Evolutionary conservation across 192 early-diverging fungal species (phyloP).

Genomic region (Pilaira anomala): DNA sequence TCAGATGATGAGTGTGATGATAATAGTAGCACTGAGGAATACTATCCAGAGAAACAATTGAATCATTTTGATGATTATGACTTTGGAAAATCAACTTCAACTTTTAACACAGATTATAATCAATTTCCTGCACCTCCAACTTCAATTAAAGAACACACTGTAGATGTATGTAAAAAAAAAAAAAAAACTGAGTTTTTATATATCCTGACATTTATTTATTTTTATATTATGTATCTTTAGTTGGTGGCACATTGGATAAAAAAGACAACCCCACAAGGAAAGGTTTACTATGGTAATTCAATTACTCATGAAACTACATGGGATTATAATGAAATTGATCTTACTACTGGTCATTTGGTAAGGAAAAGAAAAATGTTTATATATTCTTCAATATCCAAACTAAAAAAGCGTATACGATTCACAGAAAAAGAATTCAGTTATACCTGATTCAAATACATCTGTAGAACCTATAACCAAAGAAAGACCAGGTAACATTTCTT

Average conservation of each 20-base stretch:
- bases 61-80: too few species aligned
- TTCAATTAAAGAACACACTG: background rate
- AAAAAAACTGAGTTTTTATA: background rate
- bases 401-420: too few species aligned
- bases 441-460: background rate
- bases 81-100: too few species aligned
- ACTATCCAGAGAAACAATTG: background rate
- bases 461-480: background rate
- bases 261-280: slow-evolving; percentile 47
- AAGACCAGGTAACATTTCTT: too few species aligned
- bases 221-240: slow-evolving; percentile 4
- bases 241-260: slow-evolving; percentile 55
- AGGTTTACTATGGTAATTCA: slow-evolving; percentile 55
- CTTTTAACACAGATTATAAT: too few species aligned
- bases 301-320: slow-evolving; percentile 58
- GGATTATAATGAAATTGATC: slow-evolving; percentile 48
- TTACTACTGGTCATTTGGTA: slow-evolving; percentile 45
- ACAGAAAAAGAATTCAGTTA: background rate
- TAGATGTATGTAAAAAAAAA: background rate
- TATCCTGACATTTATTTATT: background rate
- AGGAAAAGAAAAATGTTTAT: too few species aligned
- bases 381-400: too few species aligned
- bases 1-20: slow-evolving; percentile 20
- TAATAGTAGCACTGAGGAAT: background rate
- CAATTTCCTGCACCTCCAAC: too few species aligned